Percentiles rank a stretch among this genome's conserved stretches.
Conservation (phyloP, 2,329 filamentous ascomycete species). For the Hypoxylon sp. region DNA sequence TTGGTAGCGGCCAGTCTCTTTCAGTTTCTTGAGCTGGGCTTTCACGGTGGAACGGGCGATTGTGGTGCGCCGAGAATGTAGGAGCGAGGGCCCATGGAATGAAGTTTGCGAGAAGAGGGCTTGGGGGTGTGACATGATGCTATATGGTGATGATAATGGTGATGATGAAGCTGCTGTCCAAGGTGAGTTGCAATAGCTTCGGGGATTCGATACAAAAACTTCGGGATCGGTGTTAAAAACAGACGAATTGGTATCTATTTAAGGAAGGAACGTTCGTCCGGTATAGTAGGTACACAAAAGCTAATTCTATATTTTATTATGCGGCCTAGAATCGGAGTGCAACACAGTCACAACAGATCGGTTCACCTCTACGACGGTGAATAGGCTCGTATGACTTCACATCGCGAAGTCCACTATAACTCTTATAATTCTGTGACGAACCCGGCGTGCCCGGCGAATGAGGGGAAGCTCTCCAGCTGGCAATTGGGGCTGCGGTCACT, state of each 20-base stretch:
- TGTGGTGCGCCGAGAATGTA: constrained; percentile 55
- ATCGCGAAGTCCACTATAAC: constrained; percentile 31
- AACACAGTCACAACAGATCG: background rate
- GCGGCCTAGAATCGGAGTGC: constrained; percentile 33
- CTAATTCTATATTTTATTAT: constrained; percentile 5
- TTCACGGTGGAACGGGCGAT: constrained; percentile 59
- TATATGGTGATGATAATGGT: background rate
- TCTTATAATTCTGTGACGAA: constrained; percentile 2
- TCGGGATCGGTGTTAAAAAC: background rate
- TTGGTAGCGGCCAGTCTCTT: constrained; percentile 69
- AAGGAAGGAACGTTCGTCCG: constrained; percentile 4
- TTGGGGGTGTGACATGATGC: constrained; percentile 67
- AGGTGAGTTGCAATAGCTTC: background rate
- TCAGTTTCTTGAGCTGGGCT: constrained; percentile 68
- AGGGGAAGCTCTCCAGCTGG: constrained; percentile 27
- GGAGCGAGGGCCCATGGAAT: constrained; percentile 57
- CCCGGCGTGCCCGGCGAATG: constrained; percentile 16
- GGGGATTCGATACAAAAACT: background rate
- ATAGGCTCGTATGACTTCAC: constrained; percentile 11
- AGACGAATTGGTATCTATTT: constrained; percentile 6
- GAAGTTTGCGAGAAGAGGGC: constrained; percentile 56
- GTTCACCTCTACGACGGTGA: constrained; percentile 11
- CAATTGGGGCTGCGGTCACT: constrained; percentile 19
- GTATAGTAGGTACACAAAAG: constrained; percentile 3
- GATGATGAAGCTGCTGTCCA: background rate